These are phyloP conservation scores for Durio zibethinus DNA, from an alignment of 345 rosid species.

Conservation along the genomic window DNA sequence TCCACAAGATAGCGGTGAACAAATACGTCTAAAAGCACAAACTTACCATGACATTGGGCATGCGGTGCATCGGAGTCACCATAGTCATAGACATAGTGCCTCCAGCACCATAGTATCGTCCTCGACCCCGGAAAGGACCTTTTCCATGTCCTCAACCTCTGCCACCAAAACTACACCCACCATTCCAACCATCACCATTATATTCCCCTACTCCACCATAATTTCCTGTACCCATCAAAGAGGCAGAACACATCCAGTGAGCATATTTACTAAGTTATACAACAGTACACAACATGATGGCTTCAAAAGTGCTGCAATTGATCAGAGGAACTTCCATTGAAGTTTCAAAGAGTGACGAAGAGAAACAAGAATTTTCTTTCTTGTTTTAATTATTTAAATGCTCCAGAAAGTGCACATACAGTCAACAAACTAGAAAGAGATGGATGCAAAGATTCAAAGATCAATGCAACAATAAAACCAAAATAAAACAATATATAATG, in stretches of 20 bases:
- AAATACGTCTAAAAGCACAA: not conserved
- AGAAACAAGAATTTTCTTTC: not conserved
- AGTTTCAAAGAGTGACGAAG: not conserved
- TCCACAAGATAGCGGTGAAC: not conserved
- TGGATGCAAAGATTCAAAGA: not conserved
- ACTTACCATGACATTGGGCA: conserved; percentile 30
- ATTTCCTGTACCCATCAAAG: conserved; percentile 17
- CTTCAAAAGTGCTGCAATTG: not conserved
- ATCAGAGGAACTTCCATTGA: not conserved
- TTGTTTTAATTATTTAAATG: not conserved
- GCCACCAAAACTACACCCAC: conserved; percentile 27
- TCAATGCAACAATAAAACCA: not conserved
- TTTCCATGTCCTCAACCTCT: conserved; percentile 30
- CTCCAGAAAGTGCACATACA: not conserved
- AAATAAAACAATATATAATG: not conserved
- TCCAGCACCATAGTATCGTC: conserved; percentile 29
- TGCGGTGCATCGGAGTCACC: conserved; percentile 25
- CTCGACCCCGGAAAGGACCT: conserved; percentile 28
- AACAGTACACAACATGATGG: not conserved
- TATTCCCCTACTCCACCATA: conserved; percentile 22
- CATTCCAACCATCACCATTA: conserved; percentile 24
- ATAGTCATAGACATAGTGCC: conserved; percentile 24
- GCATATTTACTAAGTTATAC: not conserved
- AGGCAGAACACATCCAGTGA: not conserved
- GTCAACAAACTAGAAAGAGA: not conserved